Percentiles rank a stretch among this genome's conserved stretches.
Conservation (phyloP, 106 monocot species). For the Acorus gramineus region DNA sequence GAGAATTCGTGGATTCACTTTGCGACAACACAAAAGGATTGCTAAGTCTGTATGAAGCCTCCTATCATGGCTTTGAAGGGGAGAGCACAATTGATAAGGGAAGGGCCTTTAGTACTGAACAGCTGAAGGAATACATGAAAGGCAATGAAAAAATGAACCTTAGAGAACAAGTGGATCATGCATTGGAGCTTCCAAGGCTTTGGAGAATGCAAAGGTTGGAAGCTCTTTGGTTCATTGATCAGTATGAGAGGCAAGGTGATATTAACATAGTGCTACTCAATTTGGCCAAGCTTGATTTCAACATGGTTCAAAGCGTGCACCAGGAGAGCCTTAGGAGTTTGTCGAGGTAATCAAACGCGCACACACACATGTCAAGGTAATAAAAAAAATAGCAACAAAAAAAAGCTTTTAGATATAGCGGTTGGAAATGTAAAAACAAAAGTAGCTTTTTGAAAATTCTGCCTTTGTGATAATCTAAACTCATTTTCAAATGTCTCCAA, state of each 20-base stretch:
- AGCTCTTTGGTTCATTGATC: constrained; percentile 13
- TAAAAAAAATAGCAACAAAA: no score
- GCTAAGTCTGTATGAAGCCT: constrained; percentile 9
- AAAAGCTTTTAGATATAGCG: no score
- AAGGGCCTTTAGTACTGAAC: not conserved
- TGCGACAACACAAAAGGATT: constrained; percentile 4
- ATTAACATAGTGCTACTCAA: constrained; percentile 3
- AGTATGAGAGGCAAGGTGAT: constrained; percentile 1
- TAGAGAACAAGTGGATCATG: constrained; percentile 1
- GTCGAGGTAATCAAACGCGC: constrained; percentile 4
- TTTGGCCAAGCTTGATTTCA: constrained; percentile 17
- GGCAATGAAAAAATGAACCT: constrained; percentile 1
- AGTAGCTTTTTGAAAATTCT: no score
- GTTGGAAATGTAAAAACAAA: no score
- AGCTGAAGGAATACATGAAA: not conserved
- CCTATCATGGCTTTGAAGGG: constrained; percentile 11
- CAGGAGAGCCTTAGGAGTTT: constrained; percentile 18
- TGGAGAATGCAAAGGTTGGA: constrained; percentile 18
- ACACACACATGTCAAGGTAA: no score
- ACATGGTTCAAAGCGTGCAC: constrained; percentile 11
- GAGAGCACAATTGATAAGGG: constrained; percentile 4
- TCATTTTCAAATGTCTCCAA: no score
- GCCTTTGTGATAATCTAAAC: no score
- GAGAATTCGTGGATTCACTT: constrained; percentile 3
- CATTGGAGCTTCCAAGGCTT: constrained; percentile 17